Base-by-base conservation (phyloP, 805 yeast genomes). In the Helenozyma rhizophorensis region DNA sequence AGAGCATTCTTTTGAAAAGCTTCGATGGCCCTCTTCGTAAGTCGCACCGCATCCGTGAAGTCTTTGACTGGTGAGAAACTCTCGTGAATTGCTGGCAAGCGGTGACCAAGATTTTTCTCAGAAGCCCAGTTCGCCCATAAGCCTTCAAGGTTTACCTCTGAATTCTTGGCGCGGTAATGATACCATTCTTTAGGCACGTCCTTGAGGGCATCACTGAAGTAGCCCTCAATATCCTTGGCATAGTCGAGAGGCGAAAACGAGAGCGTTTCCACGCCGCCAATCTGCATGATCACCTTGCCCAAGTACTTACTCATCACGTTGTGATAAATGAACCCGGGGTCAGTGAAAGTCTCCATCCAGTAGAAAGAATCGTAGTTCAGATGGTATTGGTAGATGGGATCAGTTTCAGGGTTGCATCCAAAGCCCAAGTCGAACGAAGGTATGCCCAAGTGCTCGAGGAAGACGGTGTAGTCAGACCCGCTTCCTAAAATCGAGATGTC, bases 341-440 rank as follows among this genome's bases (percentile, higher is more conserved):
- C 89, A 18, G 76, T 83, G 51, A 54, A 70, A 4, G 57, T 63
- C 23, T 67, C 65, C 80, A 82, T 79, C 90, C 90, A 83, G 42
- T 76, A 64, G 53, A 60, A 76, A 1, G 85, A 78, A 54, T 81
- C 88, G 50, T 79, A 83, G 51, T 79, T 76, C 12, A 89, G 80
- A 51, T 83, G 90, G 53, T 83, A 80, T 39, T 80, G 89, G 51
- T 82, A 82, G 6, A 80, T 75, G 0, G 87, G 68, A 31, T 78
- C 82, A 9, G 17, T 18, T 7, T 53, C 60, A 9, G 51, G 47
- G 8, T 66, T 61, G 15, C 50, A 49, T 13, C 48, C 55, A 50
- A 80, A 83, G 0, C 80, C 83, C 29, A 78, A 37, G 73, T 1
- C 89, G 19, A 25, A 33, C 6, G 39, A 36, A 11, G 39, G 39